Conservation (phyloP, 2,329 filamentous ascomycete species). For the Pezicula carpinea region DNA sequence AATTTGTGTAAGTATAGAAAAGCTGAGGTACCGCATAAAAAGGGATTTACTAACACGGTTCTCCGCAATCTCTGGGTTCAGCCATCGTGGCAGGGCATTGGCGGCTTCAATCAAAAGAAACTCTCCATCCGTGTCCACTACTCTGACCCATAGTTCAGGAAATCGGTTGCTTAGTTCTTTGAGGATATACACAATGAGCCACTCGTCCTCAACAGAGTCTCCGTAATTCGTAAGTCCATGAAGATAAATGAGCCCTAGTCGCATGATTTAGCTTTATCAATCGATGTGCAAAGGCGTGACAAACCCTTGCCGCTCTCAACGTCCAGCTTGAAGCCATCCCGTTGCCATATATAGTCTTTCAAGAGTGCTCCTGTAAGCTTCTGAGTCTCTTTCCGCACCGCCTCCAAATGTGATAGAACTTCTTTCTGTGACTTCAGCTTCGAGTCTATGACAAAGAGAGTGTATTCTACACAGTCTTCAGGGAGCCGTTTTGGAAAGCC, state of each 20-base stretch:
- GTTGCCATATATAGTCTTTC: slow-evolving; percentile 94
- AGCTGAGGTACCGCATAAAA: background rate
- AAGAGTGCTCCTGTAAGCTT: slow-evolving; percentile 60
- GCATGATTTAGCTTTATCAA: slow-evolving; percentile 3
- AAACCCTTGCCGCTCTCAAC: slow-evolving; percentile 54
- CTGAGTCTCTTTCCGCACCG: slow-evolving; percentile 64
- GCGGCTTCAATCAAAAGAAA: slow-evolving; percentile 94
- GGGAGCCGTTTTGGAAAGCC: slow-evolving; percentile 60
- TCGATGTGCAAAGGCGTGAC: slow-evolving; percentile 16
- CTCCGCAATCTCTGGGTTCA: slow-evolving; percentile 84
- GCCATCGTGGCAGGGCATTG: slow-evolving; percentile 79
- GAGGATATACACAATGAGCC: slow-evolving; percentile 89
- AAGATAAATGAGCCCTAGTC: slow-evolving; percentile 54
- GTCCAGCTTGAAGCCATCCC: slow-evolving; percentile 66
- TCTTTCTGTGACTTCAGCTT: slow-evolving; percentile 47
- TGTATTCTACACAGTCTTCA: slow-evolving; percentile 84
- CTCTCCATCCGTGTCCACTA: slow-evolving; percentile 87
- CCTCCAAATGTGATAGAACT: slow-evolving; percentile 62
- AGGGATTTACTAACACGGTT: slow-evolving; percentile 52
- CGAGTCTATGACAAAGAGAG: slow-evolving; percentile 65
- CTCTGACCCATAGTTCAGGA: slow-evolving; percentile 71
- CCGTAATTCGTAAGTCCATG: slow-evolving; percentile 81
- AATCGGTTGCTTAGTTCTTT: slow-evolving; percentile 73
- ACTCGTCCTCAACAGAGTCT: slow-evolving; percentile 95
- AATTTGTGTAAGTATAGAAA: slow-evolving; percentile 11